Percentiles rank a stretch among this genome's conserved stretches.
Conservation (phyloP, 2,329 filamentous ascomycete species). For the Clonostachys solani region DNA sequence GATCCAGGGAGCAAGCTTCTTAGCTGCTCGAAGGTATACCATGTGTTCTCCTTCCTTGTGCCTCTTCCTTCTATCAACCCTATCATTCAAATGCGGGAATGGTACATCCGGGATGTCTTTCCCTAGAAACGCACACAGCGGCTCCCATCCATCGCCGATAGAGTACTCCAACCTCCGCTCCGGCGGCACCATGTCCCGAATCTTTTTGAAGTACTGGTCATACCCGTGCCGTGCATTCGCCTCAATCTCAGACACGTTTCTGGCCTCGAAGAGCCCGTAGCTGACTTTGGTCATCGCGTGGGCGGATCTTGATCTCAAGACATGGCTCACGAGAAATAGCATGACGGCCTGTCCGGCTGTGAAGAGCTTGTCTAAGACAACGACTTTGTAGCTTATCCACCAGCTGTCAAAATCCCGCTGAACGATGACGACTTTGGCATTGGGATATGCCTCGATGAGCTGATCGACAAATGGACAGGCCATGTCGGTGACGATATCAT, state of each 20-base stretch:
- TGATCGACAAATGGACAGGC: conserved; percentile 15
- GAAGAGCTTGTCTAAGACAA: conserved; percentile 14
- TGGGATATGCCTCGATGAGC: conserved; percentile 19
- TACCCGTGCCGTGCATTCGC: conserved; percentile 14
- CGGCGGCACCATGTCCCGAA: conserved; percentile 16
- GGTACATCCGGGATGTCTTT: conserved; percentile 18
- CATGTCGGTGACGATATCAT: conserved; percentile 20
- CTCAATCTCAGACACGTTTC: conserved; percentile 10
- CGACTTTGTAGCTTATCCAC: conserved; percentile 21
- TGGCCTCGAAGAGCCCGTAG: conserved; percentile 17
- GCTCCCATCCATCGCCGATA: conserved; percentile 25
- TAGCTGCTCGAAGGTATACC: too few relatives aligned
- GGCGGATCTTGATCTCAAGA: conserved; percentile 22
- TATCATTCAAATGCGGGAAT: conserved; percentile 21
- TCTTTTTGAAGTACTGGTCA: conserved; percentile 16
- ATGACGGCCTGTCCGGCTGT: conserved; percentile 6
- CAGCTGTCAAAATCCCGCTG: conserved; percentile 21
- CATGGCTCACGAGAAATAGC: conserved; percentile 13
- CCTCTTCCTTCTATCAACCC: neutral
- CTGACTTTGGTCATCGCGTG: conserved; percentile 13
- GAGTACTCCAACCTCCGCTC: conserved; percentile 19
- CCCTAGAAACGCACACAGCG: conserved; percentile 27
- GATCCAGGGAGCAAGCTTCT: too few relatives aligned
- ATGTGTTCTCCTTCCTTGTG: neutral
- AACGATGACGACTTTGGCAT: conserved; percentile 24